phyloP scores from a whole-genome alignment of 305 asterid species.

The Plantago coronopus region DNA sequence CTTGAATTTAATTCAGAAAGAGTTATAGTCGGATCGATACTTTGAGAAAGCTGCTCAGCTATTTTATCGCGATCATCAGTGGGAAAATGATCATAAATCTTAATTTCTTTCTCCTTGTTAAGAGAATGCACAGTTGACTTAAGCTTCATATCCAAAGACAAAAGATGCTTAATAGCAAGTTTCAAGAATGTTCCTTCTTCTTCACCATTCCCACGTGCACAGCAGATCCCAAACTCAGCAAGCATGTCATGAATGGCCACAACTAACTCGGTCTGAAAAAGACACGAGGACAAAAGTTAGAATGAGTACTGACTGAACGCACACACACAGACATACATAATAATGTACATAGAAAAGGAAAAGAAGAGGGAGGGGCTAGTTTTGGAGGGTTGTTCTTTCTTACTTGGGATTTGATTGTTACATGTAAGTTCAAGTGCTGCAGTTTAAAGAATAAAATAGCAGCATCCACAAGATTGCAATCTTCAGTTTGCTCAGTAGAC shows the following conservation, averaged over 20 bases:
- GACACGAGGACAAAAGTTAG: constrained; percentile 24
- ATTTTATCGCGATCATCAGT: constrained; percentile 39
- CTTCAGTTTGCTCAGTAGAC: constrained; percentile 56
- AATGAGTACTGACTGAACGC: constrained; percentile 14
- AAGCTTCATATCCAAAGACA: constrained; percentile 90
- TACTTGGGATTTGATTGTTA: constrained; percentile 83
- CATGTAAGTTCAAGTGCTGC: constrained; percentile 57
- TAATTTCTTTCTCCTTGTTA: constrained; percentile 47
- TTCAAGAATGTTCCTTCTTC: constrained; percentile 86
- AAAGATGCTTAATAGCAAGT: constrained; percentile 90
- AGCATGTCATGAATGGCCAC: constrained; percentile 96
- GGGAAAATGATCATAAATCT: constrained; percentile 33
- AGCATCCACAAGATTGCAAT: constrained; percentile 74
- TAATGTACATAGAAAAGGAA: too few species aligned
- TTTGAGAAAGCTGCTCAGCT: constrained; percentile 38
- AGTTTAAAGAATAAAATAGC: constrained; percentile 86
- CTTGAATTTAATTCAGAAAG: constrained; percentile 30
- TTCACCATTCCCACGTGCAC: constrained; percentile 77
- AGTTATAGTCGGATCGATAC: constrained; percentile 28
- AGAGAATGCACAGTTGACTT: constrained; percentile 46
- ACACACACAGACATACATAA: too few species aligned
- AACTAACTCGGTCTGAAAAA: constrained; percentile 72
- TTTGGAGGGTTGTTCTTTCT: constrained; percentile 31
- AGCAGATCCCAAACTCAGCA: constrained; percentile 96
- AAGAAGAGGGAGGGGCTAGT: constrained; percentile 8